Evolutionary conservation across 495 filamentous ascomycete species (phyloP).

Genomic region (Daldinia childiae): DNA sequence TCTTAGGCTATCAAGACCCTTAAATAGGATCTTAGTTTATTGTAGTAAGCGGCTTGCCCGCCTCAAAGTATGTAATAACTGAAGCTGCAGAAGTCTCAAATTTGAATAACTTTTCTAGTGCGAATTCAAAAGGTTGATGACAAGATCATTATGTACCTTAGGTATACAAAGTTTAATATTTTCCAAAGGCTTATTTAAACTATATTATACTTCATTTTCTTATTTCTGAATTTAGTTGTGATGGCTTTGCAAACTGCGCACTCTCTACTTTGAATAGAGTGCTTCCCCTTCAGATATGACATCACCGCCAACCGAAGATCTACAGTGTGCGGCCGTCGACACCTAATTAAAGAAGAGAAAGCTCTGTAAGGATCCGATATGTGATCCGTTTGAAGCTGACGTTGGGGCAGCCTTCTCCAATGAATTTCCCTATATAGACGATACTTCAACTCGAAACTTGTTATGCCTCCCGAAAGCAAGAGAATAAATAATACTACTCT

Average conservation of each 20-base stretch:
- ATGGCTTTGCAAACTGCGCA: not conserved
- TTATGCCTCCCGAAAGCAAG: too few species aligned
- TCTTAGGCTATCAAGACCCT: constrained; percentile 3
- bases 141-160: not conserved
- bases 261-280: not conserved
- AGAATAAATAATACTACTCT: too few species aligned
- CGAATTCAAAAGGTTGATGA: not conserved
- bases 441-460: too few species aligned
- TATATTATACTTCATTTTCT: not conserved
- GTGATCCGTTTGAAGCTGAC: constrained; percentile 12
- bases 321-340: not conserved
- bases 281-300: constrained; percentile 17
- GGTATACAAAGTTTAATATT: not conserved
- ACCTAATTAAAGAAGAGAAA: not conserved
- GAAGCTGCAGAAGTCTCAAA: not conserved
- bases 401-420: not conserved
- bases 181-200: not conserved
- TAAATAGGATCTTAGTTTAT: constrained; percentile 6
- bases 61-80: not conserved
- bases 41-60: not conserved
- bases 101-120: not conserved
- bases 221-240: not conserved
- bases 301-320: constrained; percentile 27
- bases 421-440: too few species aligned
- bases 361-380: constrained; percentile 1